Conservation (phyloP, 2,329 filamentous ascomycete genomes). For the Acephala macrosclerotiorum region DNA sequence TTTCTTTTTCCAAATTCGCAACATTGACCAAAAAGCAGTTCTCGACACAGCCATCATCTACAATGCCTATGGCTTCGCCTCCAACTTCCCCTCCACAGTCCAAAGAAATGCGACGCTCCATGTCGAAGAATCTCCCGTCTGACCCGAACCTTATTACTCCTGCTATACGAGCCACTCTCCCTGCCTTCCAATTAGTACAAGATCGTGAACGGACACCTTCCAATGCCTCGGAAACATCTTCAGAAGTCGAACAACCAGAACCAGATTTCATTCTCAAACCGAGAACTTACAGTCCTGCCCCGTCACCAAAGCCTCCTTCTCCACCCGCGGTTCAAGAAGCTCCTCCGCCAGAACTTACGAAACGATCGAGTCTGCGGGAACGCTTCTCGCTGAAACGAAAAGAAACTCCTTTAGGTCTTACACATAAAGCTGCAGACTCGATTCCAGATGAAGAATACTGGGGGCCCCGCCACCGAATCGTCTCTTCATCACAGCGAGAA, state of each 20-base stretch:
- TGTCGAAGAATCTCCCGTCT: conserved; percentile 39
- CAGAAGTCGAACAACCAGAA: conserved; percentile 29
- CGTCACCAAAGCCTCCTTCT: conserved; percentile 25
- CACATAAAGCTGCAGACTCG: conserved; percentile 19
- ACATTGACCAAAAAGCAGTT: conserved; percentile 34
- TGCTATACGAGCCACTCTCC: conserved; percentile 39
- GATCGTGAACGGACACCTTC: conserved; percentile 41
- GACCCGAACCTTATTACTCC: conserved; percentile 42
- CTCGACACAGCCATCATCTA: conserved; percentile 20
- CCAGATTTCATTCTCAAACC: conserved; percentile 43
- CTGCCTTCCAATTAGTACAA: conserved; percentile 39
- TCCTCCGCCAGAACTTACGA: conserved; percentile 32
- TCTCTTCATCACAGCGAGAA: conserved; percentile 16
- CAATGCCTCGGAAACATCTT: conserved; percentile 7
- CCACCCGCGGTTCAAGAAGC: conserved; percentile 20
- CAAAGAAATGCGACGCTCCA: conserved; percentile 38
- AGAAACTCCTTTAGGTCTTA: conserved; percentile 30
- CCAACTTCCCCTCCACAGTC: conserved; percentile 29
- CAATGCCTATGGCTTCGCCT: conserved; percentile 24
- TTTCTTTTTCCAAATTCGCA: conserved; percentile 1
- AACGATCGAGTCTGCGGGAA: conserved; percentile 39
- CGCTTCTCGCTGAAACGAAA: conserved; percentile 42
- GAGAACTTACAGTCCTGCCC: conserved; percentile 37
- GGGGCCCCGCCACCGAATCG: conserved; percentile 30
- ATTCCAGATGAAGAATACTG: conserved; percentile 26